phyloP scores from a whole-genome alignment of 208 protist species.

The Balamuthia mandrillaris region DNA sequence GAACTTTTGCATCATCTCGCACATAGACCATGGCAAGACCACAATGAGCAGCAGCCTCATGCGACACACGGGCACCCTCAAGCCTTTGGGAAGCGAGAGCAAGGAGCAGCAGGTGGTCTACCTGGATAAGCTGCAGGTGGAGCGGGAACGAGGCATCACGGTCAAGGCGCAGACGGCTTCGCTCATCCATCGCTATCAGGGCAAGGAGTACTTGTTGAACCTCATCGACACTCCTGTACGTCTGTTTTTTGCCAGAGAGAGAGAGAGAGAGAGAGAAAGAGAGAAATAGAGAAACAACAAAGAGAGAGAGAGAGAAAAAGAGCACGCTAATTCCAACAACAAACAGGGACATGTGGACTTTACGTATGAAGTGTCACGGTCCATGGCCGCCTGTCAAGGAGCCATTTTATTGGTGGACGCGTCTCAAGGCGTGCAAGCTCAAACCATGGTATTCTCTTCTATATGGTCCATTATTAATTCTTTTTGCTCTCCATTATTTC shows the following conservation, averaged over 20 bases:
- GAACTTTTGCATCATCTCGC: slow-evolving; percentile 44
- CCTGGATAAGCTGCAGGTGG: slow-evolving; percentile 70
- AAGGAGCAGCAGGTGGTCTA: slow-evolving; percentile 21
- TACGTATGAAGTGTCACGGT: slow-evolving; percentile 90
- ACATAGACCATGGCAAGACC: slow-evolving; percentile 42
- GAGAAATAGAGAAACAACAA: no score
- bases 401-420: slow-evolving; percentile 87
- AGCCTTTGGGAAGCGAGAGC: no score
- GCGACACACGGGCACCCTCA: background rate
- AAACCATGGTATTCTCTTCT: no score
- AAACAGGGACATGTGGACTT: slow-evolving; percentile 95
- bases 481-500: background rate
- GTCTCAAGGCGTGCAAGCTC: slow-evolving; percentile 85
- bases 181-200: slow-evolving; percentile 73
- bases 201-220: slow-evolving; percentile 84
- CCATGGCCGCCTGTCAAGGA: slow-evolving; percentile 84
- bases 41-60: slow-evolving; percentile 35
- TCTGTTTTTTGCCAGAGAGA: background rate
- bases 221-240: slow-evolving; percentile 87
- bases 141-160: slow-evolving; percentile 91
- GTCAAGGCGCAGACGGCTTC: slow-evolving; percentile 91
- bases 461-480: background rate
- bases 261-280: no score
- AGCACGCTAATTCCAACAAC: no score
- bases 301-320: no score